phyloP scores from a whole-genome alignment of 2,329 filamentous ascomycete species.

The Fusarium abutilonis region DNA sequence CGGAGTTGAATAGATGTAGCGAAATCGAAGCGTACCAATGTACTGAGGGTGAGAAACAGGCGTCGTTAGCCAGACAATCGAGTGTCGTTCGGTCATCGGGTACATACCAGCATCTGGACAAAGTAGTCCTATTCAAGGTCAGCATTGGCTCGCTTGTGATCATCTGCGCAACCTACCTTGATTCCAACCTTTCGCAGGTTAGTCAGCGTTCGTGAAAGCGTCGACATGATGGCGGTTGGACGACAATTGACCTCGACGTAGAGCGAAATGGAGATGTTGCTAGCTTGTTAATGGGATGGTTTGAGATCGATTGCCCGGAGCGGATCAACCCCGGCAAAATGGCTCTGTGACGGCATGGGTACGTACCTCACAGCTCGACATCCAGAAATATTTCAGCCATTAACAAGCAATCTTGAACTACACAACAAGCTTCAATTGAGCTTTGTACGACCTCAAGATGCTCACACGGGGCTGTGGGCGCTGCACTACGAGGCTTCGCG shows the following conservation, averaged over 20 bases:
- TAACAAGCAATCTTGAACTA: slow-evolving; percentile 27
- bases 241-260: slow-evolving; percentile 44
- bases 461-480: slow-evolving; percentile 50
- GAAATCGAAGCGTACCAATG: slow-evolving; percentile 58
- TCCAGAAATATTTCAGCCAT: slow-evolving; percentile 36
- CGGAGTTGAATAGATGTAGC: not conserved
- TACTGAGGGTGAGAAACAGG: slow-evolving; percentile 55
- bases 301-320: slow-evolving; percentile 36
- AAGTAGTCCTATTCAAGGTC: slow-evolving; percentile 75
- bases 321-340: slow-evolving; percentile 48
- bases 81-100: slow-evolving; percentile 36
- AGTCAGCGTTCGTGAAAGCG: slow-evolving; percentile 82
- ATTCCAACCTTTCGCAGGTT: slow-evolving; percentile 89
- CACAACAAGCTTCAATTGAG: slow-evolving; percentile 7
- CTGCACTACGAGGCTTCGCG: slow-evolving; percentile 45
- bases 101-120: slow-evolving; percentile 89
- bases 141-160: slow-evolving; percentile 22
- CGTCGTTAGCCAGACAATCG: slow-evolving; percentile 39
- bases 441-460: slow-evolving; percentile 41
- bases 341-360: slow-evolving; percentile 34
- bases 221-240: slow-evolving; percentile 78
- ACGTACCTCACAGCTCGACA: slow-evolving; percentile 29
- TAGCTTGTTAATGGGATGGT: slow-evolving; percentile 32
- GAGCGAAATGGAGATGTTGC: slow-evolving; percentile 25
- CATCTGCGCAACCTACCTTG: slow-evolving; percentile 67